Conservation (phyloP, 176 grass and related monocot genomes). For the Puya raimondii region DNA sequence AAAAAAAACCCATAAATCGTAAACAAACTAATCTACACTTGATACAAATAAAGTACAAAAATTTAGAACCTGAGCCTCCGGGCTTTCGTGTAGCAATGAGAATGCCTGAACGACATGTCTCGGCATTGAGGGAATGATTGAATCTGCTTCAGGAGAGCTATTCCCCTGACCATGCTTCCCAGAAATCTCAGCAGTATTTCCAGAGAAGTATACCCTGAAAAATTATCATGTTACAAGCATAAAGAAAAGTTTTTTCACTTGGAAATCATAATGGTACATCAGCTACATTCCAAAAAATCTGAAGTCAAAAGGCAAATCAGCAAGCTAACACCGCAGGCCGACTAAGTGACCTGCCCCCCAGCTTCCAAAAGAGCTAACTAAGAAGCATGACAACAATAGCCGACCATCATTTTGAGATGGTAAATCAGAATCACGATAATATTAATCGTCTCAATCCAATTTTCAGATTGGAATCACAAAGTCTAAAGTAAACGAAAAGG, state of each 20-base stretch:
- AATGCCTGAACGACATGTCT: slow-evolving; percentile 64
- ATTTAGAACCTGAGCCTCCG: slow-evolving; percentile 57
- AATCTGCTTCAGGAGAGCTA: slow-evolving; percentile 21
- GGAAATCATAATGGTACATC: background rate
- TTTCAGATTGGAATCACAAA: too few relatives aligned
- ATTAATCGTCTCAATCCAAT: too few relatives aligned
- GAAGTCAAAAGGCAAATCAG: too few relatives aligned
- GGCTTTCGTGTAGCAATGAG: slow-evolving; percentile 57
- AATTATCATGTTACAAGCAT: slow-evolving; percentile 3
- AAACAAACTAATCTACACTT: background rate
- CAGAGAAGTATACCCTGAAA: slow-evolving; percentile 42
- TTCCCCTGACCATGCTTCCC: slow-evolving; percentile 26
- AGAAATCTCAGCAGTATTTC: slow-evolving; percentile 18
- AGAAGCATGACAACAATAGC: too few relatives aligned
- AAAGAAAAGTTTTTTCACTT: background rate
- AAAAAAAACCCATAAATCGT: too few relatives aligned
- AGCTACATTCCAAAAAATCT: too few relatives aligned
- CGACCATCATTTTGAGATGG: too few relatives aligned
- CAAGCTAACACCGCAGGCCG: too few relatives aligned
- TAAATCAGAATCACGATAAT: too few relatives aligned
- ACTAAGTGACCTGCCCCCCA: too few relatives aligned
- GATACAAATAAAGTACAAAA: background rate
- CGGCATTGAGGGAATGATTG: slow-evolving; percentile 49
- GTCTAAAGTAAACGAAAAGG: too few relatives aligned
- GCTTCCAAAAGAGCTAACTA: too few relatives aligned